Conservation (phyloP, 179 eudicot genomes). For the Gypsophila paniculata region DNA sequence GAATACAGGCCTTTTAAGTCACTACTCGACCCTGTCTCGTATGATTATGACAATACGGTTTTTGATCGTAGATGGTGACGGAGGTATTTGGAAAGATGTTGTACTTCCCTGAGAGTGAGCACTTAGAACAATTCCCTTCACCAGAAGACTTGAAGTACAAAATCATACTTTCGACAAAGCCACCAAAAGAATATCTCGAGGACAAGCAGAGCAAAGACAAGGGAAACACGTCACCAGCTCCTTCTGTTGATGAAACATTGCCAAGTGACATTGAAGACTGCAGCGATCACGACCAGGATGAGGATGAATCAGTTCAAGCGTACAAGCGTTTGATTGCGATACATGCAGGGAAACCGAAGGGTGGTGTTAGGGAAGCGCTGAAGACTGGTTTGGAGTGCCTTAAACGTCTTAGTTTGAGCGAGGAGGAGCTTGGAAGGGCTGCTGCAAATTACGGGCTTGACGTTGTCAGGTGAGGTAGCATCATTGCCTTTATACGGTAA, state of each 20-base stretch:
- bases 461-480: slow-evolving; percentile 43
- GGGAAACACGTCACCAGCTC: slow-evolving; percentile 29
- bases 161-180: slow-evolving; percentile 66
- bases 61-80: slow-evolving; percentile 40
- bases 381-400: slow-evolving; percentile 31
- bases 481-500: background rate
- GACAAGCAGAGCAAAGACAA: slow-evolving; percentile 35
- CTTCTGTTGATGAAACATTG: slow-evolving; percentile 36
- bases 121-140: slow-evolving; percentile 50
- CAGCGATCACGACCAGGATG: slow-evolving; percentile 42
- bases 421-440: slow-evolving; percentile 50
- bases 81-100: slow-evolving; percentile 53
- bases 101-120: slow-evolving; percentile 36
- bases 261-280: slow-evolving; percentile 25
- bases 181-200: slow-evolving; percentile 64
- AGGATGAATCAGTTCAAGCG: slow-evolving; percentile 42
- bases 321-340: slow-evolving; percentile 46
- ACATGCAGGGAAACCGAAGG: slow-evolving; percentile 51
- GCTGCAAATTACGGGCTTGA: slow-evolving; percentile 40
- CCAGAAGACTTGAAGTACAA: slow-evolving; percentile 60
- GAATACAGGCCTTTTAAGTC: no score
- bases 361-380: slow-evolving; percentile 44
- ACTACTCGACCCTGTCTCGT: no score
- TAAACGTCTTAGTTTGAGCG: slow-evolving; percentile 57
- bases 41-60: background rate